Evolutionary conservation across 2,329 filamentous ascomycete genomes (phyloP), one percentile per base, ranked within the genome.

Genomic region (Thielaviopsis punctulata): DNA sequence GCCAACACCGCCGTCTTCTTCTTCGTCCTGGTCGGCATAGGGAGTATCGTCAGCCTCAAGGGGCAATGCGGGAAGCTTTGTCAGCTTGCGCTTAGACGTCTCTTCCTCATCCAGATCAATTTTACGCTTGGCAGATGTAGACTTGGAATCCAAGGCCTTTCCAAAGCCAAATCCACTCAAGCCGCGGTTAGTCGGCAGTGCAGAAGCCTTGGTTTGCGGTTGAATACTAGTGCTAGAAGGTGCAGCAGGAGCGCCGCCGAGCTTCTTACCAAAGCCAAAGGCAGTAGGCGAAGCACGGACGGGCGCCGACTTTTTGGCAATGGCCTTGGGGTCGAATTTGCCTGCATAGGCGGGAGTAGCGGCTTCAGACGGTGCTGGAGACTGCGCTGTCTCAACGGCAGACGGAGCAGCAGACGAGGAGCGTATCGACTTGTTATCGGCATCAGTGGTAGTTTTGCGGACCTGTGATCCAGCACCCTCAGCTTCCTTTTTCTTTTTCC

Each of bases 91-190:
- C 62, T 85, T 81, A 2, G 82, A 84, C 27, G 80, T 82, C 60
- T 94, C 86, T 60, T 95, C 90, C 61, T 95, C 90, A 56, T 85
- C 89, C 59, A 95, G 81, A 59, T 88, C 81, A 21, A 94, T 71
- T 56, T 85, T 87, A 59, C 82, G 82, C 62, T 86, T 87, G 19
- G 77, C 71, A 3, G 77, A 71, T 3, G 75, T 65, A 61, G 85
- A 87, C 49, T 86, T 82, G 21, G 65, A 65, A 51, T 87, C 86
- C 49, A 72, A 72, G 43, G 76, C 69, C 63, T 86, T 92, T 54
- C 76, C 74, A 55, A 96, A 79, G 2, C 88, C 90, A 62, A 96
- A 96, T 27, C 82, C 82, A 63, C 84, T 84, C 47, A 93, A 76
- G 48, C 77, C 75, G 59, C 77, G 80, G 55, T 78, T 79, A 65